Base-by-base conservation (phyloP, 2,329 filamentous ascomycete species). In the Zalaria sp. region DNA sequence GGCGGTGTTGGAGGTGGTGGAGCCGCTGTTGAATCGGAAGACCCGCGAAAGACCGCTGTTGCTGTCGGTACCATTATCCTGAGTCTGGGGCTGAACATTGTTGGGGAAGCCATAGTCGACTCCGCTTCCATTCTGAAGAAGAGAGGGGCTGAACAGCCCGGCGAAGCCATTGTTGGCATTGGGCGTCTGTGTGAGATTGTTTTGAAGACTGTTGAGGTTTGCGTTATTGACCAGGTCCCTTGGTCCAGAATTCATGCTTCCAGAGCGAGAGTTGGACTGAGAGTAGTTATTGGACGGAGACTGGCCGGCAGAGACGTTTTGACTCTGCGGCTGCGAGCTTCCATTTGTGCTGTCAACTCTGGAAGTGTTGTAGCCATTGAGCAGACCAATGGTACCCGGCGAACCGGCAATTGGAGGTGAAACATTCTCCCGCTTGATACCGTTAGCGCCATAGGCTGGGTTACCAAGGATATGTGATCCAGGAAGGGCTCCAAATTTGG, bases 401-500 rank as follows among this genome's bases (percentile, higher is more conserved):
- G 18, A 18, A 18, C 18, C 18, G 18, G 18, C 18, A 18, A 18
- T 18, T 18, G 18, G 18, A 18, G 18, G 18, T 18, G 18, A 18
- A 18, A 18, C 18, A 18, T 18, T 18, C 18, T 18, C 18, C 18
- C 18, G 18, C 18, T 18, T 18, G 18, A 18, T 18, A 18, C 18
- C 18, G 18, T 18, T 18, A 32, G 7, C 29, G n/a, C 29, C n/a
- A 32, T 7, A 32, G 7, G 29, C n/a, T 35, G 50, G 50, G 27
- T 48, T 53, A 37, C 51, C 52, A 46, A 75, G 68, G 8, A 75
- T 63, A 46, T 72, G 69, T 3, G 66, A 61, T 27, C 66, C 67
- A 18, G 75, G 73, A 26, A 93, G 72, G 45, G 79, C 73, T 37
- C 91, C 91, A 54, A 98, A 96, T 57, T 83, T 88, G 49, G 91